Evolutionary conservation across 768 basidiomycete genomes (phyloP).

Genomic region (Rhizopogon vesiculosus): DNA sequence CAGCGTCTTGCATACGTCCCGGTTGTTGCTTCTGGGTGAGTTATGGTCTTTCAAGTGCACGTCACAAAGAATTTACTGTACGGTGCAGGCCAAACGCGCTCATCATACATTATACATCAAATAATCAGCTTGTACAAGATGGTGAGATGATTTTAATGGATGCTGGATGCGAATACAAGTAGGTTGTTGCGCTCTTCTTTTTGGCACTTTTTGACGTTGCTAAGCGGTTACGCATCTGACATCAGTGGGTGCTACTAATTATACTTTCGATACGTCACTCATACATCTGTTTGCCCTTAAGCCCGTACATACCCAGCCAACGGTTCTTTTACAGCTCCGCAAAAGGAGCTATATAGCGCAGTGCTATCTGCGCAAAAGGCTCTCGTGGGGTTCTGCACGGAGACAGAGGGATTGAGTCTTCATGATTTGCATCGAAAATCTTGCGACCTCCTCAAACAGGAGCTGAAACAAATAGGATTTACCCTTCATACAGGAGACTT

Average conservation of each 20-base stretch:
- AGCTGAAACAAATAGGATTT: slow-evolving; percentile 63
- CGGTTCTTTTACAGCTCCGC: slow-evolving; percentile 73
- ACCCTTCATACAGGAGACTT: slow-evolving; percentile 48
- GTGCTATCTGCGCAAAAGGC: slow-evolving; percentile 70
- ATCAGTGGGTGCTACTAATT: slow-evolving; percentile 57
- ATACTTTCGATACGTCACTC: slow-evolving; percentile 4
- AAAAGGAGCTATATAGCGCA: slow-evolving; percentile 81
- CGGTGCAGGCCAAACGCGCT: slow-evolving; percentile 71
- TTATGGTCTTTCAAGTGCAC: slow-evolving; percentile 1
- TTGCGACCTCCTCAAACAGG: slow-evolving; percentile 58
- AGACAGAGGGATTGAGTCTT: slow-evolving; percentile 51
- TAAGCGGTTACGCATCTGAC: slow-evolving; percentile 89
- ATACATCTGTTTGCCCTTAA: slow-evolving; percentile 21
- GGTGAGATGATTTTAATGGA: slow-evolving; percentile 84
- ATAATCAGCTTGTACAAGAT: slow-evolving; percentile 69
- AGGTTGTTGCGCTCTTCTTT: slow-evolving; percentile 15
- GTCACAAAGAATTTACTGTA: background rate
- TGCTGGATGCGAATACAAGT: slow-evolving; percentile 93
- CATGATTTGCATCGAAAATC: slow-evolving; percentile 77
- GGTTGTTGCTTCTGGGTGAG: slow-evolving; percentile 91
- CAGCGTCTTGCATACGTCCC: slow-evolving; percentile 96
- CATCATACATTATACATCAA: slow-evolving; percentile 92
- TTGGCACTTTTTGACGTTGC: slow-evolving; percentile 3
- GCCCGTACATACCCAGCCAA: slow-evolving; percentile 87
- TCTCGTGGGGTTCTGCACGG: slow-evolving; percentile 57